Conservation (phyloP, 768 basidiomycete genomes). For the Lentinula detonsa region DNA sequence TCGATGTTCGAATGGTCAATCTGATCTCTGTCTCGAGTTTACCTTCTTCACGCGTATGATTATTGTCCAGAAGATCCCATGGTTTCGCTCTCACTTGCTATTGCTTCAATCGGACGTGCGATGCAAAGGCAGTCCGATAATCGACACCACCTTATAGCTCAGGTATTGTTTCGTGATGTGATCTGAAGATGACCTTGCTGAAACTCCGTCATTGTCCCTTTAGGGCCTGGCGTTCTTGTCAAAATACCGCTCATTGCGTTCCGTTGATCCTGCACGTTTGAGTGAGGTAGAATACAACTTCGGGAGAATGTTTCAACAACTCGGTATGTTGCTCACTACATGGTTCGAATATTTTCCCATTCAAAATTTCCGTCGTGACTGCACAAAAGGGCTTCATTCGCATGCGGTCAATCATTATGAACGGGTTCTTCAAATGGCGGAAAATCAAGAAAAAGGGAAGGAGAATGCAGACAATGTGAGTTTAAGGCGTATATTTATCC, state of each 20-base stretch:
- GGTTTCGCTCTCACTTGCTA: conserved; percentile 75
- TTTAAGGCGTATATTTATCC: conserved; percentile 21
- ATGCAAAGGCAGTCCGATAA: conserved; percentile 96
- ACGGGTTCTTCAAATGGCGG: conserved; percentile 58
- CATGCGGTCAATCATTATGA: conserved; percentile 86
- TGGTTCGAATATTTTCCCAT: background rate
- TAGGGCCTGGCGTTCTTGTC: conserved; percentile 83
- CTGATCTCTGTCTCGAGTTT: conserved; percentile 48
- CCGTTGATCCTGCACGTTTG: conserved; percentile 30
- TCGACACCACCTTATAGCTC: conserved; percentile 80
- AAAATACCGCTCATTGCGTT: conserved; percentile 67
- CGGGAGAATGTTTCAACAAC: conserved; percentile 85
- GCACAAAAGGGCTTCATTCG: conserved; percentile 59
- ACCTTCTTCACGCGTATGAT: conserved; percentile 85
- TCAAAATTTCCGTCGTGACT: background rate
- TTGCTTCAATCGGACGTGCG: conserved; percentile 83
- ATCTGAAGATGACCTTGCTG: background rate
- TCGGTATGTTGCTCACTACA: conserved; percentile 46
- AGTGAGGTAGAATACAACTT: conserved; percentile 93
- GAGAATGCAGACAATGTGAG: background rate
- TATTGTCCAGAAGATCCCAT: conserved; percentile 79
- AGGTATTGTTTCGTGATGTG: conserved; percentile 32
- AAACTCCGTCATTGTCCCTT: too few relatives aligned
- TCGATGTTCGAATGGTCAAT: background rate
- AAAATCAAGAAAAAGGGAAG: conserved; percentile 21